Base-by-base conservation (phyloP, 148 eudicot species). In the Limonium bicolor region DNA sequence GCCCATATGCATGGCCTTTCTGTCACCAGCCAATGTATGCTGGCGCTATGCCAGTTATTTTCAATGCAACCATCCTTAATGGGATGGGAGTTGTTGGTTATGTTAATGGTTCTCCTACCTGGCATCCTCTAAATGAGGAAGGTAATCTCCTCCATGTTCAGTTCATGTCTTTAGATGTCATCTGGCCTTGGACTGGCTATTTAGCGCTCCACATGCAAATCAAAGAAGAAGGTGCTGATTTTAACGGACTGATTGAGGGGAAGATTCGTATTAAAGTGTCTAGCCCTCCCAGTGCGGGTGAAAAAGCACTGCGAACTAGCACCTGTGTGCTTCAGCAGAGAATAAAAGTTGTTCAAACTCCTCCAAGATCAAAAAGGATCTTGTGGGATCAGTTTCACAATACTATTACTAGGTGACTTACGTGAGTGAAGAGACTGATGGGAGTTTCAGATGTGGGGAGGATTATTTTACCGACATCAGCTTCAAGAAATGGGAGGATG, bases 131-230 rank as follows among this genome's bases (percentile, higher is more conserved):
- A 16, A 65, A 53, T 41, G 93, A 90, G 65, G 99, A 84, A 61
- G 95, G 95, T 46, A 90, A 90, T 69, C 73, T 90, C 59, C 75
- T 90, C 11, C 80, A 78, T 60, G 53, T 90, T 41, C 92, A 78
- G 36, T 90, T 90, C 17, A 80, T 87, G 44, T 71, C 80, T 66
- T 90, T 95, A 10, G 72, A 84, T 36, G 70, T 90, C 15, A 76
- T 90, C 51, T 90, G 99, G 99, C 99, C 99, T 15, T 90, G 99
- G 99, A 90, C 99, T 34, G 99, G 99, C 42, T 76, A 70, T 54
- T 61, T 90, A 44, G 99, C 93, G 3, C 65, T 90, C 28, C 95
- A 84, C 61, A 75, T 90, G 88, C 99, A 90, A 78, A 80, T 90
- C 52, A 90, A 84, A 61, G 99, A 90, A 19, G 99, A 90, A 75